A percentile compares a stretch with the other conserved stretches of the same genome.
Conservation (phyloP, 2,329 filamentous ascomycete genomes). For the Pseudocercospora cruenta region DNA sequence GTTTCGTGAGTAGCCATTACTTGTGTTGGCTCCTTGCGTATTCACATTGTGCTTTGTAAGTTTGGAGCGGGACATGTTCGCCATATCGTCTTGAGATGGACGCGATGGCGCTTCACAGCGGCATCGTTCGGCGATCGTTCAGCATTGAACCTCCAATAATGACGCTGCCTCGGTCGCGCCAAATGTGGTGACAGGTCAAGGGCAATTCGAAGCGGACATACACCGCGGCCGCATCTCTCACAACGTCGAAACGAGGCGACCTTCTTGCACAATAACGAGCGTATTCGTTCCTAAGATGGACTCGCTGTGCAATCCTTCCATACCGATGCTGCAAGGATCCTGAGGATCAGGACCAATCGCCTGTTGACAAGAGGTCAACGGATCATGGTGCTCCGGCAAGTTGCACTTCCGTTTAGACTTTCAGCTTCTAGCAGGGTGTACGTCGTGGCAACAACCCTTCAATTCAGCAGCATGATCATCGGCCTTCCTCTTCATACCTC, state of each 20-base stretch:
- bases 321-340: not conserved
- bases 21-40: too few species aligned
- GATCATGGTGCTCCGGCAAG: not conserved
- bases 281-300: not conserved
- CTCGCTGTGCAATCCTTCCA: too few species aligned
- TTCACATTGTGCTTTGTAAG: too few species aligned
- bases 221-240: not conserved
- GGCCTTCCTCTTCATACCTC: not conserved
- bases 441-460: not conserved
- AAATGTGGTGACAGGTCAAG: not conserved
- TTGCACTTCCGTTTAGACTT: not conserved
- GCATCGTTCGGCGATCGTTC: too few species aligned
- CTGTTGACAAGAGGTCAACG: not conserved
- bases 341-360: too few species aligned
- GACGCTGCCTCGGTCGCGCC: too few species aligned
- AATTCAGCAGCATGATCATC: not conserved
- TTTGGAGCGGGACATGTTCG: too few species aligned
- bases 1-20: too few species aligned
- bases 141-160: too few species aligned
- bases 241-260: too few species aligned
- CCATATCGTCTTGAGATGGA: too few species aligned
- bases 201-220: not conserved
- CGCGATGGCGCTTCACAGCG: too few species aligned
- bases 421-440: not conserved
- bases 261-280: not conserved